Percentiles rank a stretch among this genome's conserved stretches.
Conservation (phyloP, 306 rosid genomes). For the Glycine tomentella region DNA sequence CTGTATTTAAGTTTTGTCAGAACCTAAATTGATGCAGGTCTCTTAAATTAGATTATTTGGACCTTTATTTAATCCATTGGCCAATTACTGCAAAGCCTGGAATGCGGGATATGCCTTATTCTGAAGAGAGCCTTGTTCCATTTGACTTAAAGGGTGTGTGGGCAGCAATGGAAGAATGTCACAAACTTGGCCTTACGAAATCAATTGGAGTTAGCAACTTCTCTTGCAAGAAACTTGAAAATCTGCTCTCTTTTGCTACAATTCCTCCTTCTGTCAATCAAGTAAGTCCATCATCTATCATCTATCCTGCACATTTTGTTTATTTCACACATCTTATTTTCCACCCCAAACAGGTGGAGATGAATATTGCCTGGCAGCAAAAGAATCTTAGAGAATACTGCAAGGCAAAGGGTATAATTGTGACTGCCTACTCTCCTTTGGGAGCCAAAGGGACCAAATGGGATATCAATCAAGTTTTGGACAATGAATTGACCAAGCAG, state of each 20-base stretch:
- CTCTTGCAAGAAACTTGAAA: slow-evolving; percentile 30
- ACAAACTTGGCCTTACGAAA: slow-evolving; percentile 40
- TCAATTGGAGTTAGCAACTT: slow-evolving; percentile 47
- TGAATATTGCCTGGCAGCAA: slow-evolving; percentile 60
- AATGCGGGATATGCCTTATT: not conserved
- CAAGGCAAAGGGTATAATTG: slow-evolving; percentile 45
- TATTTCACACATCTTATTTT: not conserved
- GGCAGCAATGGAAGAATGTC: slow-evolving; percentile 70
- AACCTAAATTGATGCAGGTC: not conserved
- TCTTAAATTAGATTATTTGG: slow-evolving; percentile 27
- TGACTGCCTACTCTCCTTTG: slow-evolving; percentile 64
- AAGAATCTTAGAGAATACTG: slow-evolving; percentile 57
- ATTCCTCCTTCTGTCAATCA: slow-evolving; percentile 54
- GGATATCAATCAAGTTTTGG: slow-evolving; percentile 52
- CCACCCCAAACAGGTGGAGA: slow-evolving; percentile 54
- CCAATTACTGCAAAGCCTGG: slow-evolving; percentile 37
- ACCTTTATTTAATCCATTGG: slow-evolving; percentile 49
- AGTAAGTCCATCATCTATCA: slow-evolving; percentile 21
- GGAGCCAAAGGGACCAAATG: slow-evolving; percentile 54
- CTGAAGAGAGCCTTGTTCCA: not conserved
- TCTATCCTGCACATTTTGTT: not conserved
- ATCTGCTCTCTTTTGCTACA: slow-evolving; percentile 46
- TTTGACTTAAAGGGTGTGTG: slow-evolving; percentile 63
- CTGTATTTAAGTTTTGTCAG: not conserved
- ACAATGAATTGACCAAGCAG: slow-evolving; percentile 45